phyloP scores from a whole-genome alignment of 2,329 filamentous ascomycete species.

The Penicillium polonicum region DNA sequence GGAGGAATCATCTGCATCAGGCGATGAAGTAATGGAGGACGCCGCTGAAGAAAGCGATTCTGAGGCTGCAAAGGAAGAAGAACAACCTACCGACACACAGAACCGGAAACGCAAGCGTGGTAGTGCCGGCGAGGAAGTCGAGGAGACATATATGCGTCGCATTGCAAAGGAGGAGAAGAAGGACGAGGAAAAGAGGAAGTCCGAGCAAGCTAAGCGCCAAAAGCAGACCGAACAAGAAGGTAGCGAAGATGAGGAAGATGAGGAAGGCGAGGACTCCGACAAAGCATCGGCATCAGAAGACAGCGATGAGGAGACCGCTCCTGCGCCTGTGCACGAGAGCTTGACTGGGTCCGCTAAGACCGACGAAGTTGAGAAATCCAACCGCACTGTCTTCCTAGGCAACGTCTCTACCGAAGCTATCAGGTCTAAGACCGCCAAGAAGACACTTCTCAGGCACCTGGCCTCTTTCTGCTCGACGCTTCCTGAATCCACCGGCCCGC shows the following conservation, averaged over 20 bases:
- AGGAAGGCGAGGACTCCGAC: conserved; percentile 55
- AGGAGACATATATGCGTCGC: conserved; percentile 46
- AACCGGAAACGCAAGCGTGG: conserved; percentile 56
- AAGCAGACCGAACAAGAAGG: conserved; percentile 35
- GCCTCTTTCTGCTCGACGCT: conserved; percentile 66
- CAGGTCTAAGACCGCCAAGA: conserved; percentile 76
- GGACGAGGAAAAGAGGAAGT: conserved; percentile 35
- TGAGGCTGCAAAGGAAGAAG: conserved; percentile 49
- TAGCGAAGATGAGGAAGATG: conserved; percentile 44
- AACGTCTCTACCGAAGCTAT: conserved; percentile 86
- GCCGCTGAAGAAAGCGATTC: conserved; percentile 47
- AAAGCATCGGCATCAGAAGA: conserved; percentile 45
- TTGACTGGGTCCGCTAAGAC: conserved; percentile 37
- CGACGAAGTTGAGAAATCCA: conserved; percentile 75
- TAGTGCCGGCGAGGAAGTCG: conserved; percentile 48
- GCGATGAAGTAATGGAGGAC: conserved; percentile 45
- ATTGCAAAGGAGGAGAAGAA: conserved; percentile 45
- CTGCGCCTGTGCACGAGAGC: conserved; percentile 42
- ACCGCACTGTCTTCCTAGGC: conserved; percentile 85
- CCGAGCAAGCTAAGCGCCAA: conserved; percentile 40
- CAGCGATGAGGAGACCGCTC: conserved; percentile 28
- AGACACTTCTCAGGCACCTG: conserved; percentile 72
- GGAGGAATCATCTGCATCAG: conserved; percentile 25
- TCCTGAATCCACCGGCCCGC: conserved; percentile 51
- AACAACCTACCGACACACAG: conserved; percentile 19